phyloP scores from a whole-genome alignment of 345 rosid species.

The Syzygium aromaticum region DNA sequence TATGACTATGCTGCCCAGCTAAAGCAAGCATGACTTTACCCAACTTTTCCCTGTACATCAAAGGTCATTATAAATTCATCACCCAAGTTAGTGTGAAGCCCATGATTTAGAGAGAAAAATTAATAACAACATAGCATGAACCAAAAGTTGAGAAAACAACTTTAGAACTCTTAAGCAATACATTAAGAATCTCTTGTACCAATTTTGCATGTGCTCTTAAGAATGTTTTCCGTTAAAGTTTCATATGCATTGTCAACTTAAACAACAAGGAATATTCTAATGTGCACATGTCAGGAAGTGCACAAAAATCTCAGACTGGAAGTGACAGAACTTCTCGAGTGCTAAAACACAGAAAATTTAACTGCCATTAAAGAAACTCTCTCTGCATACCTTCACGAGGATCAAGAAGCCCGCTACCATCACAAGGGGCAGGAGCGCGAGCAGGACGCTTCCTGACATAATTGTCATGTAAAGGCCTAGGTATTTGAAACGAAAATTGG shows the following conservation, averaged over 20 bases:
- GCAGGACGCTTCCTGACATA: constrained; percentile 16
- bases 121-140: not conserved
- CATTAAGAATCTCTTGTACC: not conserved
- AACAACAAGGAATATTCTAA: not conserved
- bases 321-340: not conserved
- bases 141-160: not conserved
- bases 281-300: not conserved
- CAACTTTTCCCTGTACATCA: not conserved
- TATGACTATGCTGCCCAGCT: not conserved
- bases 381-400: constrained; percentile 4
- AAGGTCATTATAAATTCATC: not conserved
- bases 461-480: constrained; percentile 15
- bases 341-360: not conserved
- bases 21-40: not conserved
- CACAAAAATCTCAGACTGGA: not conserved
- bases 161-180: not conserved
- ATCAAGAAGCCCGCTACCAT: not conserved
- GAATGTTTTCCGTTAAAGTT: not conserved
- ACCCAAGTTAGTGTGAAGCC: not conserved
- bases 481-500: constrained; percentile 18
- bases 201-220: not conserved
- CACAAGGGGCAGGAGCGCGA: not conserved
- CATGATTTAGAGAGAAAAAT: not conserved
- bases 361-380: not conserved
- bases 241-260: not conserved